phyloP scores from a whole-genome alignment of 371 early-diverging fungal species.

The Neoconidiobolus thromboides region DNA sequence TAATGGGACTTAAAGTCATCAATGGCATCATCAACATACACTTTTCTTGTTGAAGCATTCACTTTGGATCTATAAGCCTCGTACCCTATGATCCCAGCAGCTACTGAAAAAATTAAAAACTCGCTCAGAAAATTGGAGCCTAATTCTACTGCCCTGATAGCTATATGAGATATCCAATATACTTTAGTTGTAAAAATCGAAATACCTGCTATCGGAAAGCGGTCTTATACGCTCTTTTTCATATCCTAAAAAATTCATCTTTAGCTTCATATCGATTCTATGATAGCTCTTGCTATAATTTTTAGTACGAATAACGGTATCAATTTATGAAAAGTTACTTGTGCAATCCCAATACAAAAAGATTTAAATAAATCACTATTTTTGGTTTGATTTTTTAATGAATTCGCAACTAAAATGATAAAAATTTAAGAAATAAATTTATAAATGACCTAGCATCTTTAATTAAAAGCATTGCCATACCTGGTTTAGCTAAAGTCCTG shows the following conservation, averaged over 20 bases:
- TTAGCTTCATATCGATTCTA: constrained; percentile 54
- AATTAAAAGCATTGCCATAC: neutral
- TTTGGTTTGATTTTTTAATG: constrained; percentile 4
- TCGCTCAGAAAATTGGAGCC: constrained; percentile 80
- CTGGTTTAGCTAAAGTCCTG: constrained; percentile 7
- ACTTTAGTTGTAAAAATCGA: neutral
- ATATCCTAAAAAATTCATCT: constrained; percentile 72
- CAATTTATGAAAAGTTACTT: neutral
- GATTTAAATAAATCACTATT: neutral
- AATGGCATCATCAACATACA: constrained; percentile 5
- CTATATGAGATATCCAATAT: neutral
- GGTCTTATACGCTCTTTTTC: constrained; percentile 63
- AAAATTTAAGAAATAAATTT: neutral
- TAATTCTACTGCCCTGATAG: constrained; percentile 54
- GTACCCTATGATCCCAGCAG: constrained; percentile 11
- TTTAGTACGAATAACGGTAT: neutral
- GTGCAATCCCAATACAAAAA: constrained; percentile 6
- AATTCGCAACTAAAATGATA: constrained; percentile 4
- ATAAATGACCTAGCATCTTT: no score
- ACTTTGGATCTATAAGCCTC: neutral
- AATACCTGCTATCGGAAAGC: constrained; percentile 49
- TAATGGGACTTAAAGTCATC: neutral
- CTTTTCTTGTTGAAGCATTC: neutral
- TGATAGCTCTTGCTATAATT: constrained; percentile 22
- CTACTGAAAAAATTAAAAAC: constrained; percentile 69